Evolutionary conservation across 2,329 filamentous ascomycete species (phyloP), one percentile per base, ranked within the genome.

Genomic region (Penicillium aurantiogriseum): DNA sequence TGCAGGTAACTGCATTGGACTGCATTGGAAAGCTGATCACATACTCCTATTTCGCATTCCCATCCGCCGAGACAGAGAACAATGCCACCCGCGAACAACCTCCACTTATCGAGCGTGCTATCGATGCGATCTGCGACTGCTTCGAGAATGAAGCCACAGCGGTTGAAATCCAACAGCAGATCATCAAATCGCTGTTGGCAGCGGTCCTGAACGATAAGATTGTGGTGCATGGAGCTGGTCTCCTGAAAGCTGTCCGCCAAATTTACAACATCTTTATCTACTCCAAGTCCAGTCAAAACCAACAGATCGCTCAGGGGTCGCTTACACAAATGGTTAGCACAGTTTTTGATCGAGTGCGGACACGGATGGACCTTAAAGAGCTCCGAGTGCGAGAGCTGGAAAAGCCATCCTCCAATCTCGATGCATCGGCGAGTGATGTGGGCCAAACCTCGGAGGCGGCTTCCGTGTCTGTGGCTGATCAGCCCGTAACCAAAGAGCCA

Each of bases 211-310:
- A 97, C 72, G 94, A 99, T 79, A 99, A 97, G 79, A 96, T 97
- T 63, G 92, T 99, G 43, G 95, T 99, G 2, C 94, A 99, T 74
- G 94, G 94, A 58, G 93, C 94, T 38, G 95, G 94, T 62, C 83
- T 99, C 61, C 82, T 99, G 63, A 99, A 99, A 79, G 93, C 94
- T 54, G 92, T 99, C 63, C 89, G 94, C 66, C 91, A 97, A 76
- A 96, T 97, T 57, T 99, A 99, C 81, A 99, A 99, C 79, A 95
- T 99, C 67, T 99, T 99, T 75, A 82, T 99, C 59, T 85, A 97
- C 50, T 97, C 93, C 64, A 92, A 94, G 71, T 96, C 88, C 63
- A 95, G 89, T 62, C 86, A 91, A 56, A 99, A 97, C 73, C 94
- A 99, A 79, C 92, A 96, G 74, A 91, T 97, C 49, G 95, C 95